phyloP scores from a whole-genome alignment of 441 rosid genomes.

The Jatropha multifida region DNA sequence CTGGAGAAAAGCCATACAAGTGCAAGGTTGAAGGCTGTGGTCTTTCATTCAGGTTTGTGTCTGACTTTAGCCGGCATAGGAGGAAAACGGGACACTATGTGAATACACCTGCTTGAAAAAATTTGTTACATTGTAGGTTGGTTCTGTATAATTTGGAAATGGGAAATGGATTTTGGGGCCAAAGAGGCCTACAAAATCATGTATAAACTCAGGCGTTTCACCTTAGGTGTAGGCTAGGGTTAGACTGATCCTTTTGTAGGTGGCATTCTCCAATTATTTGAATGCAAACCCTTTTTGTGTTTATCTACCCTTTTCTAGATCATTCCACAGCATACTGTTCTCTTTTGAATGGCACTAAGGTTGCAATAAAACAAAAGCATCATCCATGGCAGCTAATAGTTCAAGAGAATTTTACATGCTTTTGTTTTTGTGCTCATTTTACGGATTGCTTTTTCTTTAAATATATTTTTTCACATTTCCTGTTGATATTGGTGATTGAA shows the following conservation, averaged over 20 bases:
- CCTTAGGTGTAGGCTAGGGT: slow-evolving; percentile 28
- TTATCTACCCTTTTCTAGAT: neutral
- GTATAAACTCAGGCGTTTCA: slow-evolving; percentile 29
- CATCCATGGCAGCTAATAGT: neutral
- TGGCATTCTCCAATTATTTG: slow-evolving; percentile 33
- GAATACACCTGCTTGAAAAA: slow-evolving; percentile 33
- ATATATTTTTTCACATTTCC: no score
- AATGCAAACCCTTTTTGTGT: slow-evolving; percentile 23
- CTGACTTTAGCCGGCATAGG: slow-evolving; percentile 92
- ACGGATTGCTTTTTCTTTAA: no score
- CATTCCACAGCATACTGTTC: neutral
- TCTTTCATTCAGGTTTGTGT: slow-evolving; percentile 88
- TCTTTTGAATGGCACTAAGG: slow-evolving; percentile 1
- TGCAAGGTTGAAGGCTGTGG: slow-evolving; percentile 85
- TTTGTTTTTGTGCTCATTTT: no score
- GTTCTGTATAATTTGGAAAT: slow-evolving; percentile 23
- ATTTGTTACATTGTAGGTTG: slow-evolving; percentile 17
- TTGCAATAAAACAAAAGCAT: neutral
- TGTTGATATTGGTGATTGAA: no score
- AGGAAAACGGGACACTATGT: slow-evolving; percentile 83
- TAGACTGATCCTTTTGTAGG: slow-evolving; percentile 42
- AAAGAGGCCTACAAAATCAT: slow-evolving; percentile 32
- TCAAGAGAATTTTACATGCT: neutral
- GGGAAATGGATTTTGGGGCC: slow-evolving; percentile 23
- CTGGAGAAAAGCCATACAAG: slow-evolving; percentile 86